Conservation (phyloP, 1,139 yeast genomes). For the Yamadazyma membranifaciens region DNA sequence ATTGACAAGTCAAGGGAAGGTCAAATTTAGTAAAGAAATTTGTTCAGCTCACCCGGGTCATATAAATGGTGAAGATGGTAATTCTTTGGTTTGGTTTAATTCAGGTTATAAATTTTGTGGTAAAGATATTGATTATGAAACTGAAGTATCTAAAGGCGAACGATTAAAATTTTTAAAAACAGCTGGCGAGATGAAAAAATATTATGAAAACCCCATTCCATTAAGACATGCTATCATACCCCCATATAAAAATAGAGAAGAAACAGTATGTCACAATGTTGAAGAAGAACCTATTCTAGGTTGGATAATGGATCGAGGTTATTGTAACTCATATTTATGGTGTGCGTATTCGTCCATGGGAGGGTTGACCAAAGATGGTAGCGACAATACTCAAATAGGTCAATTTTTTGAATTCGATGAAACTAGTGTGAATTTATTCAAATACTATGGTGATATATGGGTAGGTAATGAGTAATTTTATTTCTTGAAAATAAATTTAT, state of each 20-base stretch:
- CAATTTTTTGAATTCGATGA: constrained; percentile 23
- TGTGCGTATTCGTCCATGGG: constrained; percentile 47
- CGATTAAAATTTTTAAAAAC: constrained; percentile 21
- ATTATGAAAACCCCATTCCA: constrained; percentile 23
- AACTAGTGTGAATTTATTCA: constrained; percentile 20
- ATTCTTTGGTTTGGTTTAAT: constrained; percentile 31
- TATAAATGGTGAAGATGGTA: constrained; percentile 29
- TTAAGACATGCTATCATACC: constrained; percentile 30
- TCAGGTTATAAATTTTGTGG: constrained; percentile 36
- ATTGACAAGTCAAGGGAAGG: constrained; percentile 19
- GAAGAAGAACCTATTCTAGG: constrained; percentile 30
- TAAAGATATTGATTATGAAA: constrained; percentile 25
- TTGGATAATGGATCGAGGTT: constrained; percentile 29
- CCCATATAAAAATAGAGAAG: constrained; percentile 25
- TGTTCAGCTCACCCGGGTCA: constrained; percentile 50
- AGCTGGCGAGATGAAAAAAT: constrained; percentile 19
- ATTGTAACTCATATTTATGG: constrained; percentile 44
- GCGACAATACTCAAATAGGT: constrained; percentile 26
- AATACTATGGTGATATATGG: constrained; percentile 36
- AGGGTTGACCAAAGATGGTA: constrained; percentile 24
- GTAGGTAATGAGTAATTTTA: constrained; percentile 26
- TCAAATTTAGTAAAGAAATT: constrained; percentile 27
- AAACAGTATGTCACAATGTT: constrained; percentile 23
- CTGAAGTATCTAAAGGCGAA: constrained; percentile 21
- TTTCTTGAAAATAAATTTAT: neutral